phyloP scores from a whole-genome alignment of 345 rosid species.

The Corchorus olitorius region DNA sequence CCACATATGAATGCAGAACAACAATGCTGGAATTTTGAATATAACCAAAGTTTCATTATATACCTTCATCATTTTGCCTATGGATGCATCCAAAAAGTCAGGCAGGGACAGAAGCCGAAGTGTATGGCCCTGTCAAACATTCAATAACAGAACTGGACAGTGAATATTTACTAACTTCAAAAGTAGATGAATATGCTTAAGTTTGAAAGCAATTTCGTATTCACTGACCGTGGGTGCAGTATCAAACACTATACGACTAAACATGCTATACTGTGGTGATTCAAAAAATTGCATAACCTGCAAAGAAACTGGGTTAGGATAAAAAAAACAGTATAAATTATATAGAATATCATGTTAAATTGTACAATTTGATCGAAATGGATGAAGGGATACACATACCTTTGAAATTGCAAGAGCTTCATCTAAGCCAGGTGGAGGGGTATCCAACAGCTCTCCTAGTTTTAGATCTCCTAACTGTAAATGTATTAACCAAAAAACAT shows the following conservation, averaged over 20 bases:
- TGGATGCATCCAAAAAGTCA: slow-evolving; percentile 74
- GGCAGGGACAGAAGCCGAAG: slow-evolving; percentile 85
- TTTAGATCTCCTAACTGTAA: slow-evolving; percentile 69
- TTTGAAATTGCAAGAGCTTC: slow-evolving; percentile 79
- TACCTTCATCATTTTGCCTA: slow-evolving; percentile 83
- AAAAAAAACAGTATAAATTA: not conserved
- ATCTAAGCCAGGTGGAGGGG: slow-evolving; percentile 76
- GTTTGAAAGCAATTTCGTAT: not conserved
- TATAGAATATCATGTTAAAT: not conserved
- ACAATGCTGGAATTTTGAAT: slow-evolving; percentile 2
- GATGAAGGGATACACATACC: slow-evolving; percentile 37
- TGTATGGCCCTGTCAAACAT: slow-evolving; percentile 66
- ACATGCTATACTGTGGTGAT: slow-evolving; percentile 60
- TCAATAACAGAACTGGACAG: slow-evolving; percentile 16
- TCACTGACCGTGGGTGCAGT: slow-evolving; percentile 82
- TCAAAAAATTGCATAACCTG: slow-evolving; percentile 78
- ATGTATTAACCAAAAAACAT: not conserved
- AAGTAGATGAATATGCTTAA: not conserved
- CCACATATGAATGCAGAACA: not conserved
- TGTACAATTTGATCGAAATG: not conserved
- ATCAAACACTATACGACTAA: slow-evolving; percentile 71
- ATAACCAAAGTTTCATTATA: slow-evolving; percentile 20
- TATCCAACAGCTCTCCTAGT: slow-evolving; percentile 69
- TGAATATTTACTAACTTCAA: slow-evolving; percentile 11
- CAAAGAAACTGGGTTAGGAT: slow-evolving; percentile 25